phyloP scores from a whole-genome alignment of 306 rosid genomes.

The Cucumis melo region DNA sequence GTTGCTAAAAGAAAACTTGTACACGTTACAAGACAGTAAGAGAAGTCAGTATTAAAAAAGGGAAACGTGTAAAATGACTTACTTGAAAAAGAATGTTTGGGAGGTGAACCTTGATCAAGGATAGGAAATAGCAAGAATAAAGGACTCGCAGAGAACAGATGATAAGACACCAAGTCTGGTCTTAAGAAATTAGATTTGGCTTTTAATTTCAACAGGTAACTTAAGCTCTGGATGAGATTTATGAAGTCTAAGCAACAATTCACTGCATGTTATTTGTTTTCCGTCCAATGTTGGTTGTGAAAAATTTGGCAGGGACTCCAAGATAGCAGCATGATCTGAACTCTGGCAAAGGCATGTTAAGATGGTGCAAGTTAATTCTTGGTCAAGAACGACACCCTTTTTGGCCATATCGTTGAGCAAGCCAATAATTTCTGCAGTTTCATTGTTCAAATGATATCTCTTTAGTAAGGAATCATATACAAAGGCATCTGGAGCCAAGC shows the following conservation, averaged over 20 bases:
- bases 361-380: constrained; percentile 47
- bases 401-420: constrained; percentile 61
- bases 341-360: constrained; percentile 40
- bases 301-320: constrained; percentile 49
- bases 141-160: background rate
- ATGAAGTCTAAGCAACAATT: constrained; percentile 36
- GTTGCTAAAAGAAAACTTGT: background rate
- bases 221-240: constrained; percentile 40
- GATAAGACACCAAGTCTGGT: background rate
- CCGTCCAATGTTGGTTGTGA: constrained; percentile 25
- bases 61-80: background rate
- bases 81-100: background rate
- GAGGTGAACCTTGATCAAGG: background rate
- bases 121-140: background rate
- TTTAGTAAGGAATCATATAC: constrained; percentile 62
- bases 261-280: constrained; percentile 29
- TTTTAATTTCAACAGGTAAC: constrained; percentile 8
- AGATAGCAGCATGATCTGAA: constrained; percentile 26
- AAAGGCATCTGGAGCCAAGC: constrained; percentile 37
- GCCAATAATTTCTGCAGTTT: constrained; percentile 32
- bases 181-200: background rate
- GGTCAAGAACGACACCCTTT: constrained; percentile 48
- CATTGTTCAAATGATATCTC: constrained; percentile 36
- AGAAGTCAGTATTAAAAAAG: background rate
- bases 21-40: background rate